Evolutionary conservation across 2,329 filamentous ascomycete genomes (phyloP).

Genomic region (Hymenoscyphus fructigenus): DNA sequence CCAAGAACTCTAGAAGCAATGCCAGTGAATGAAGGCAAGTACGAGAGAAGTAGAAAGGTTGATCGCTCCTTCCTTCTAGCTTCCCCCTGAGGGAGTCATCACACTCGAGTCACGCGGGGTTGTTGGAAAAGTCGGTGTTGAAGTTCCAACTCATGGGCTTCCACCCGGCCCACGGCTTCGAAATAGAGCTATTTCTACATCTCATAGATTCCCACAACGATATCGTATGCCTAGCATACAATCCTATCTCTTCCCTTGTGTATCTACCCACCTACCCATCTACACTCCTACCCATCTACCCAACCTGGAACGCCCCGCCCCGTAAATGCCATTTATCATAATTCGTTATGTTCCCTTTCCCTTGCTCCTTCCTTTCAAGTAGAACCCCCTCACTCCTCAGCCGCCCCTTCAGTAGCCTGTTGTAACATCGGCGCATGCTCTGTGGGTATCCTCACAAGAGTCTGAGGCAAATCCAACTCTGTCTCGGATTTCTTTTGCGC

Average conservation of each 20-base stretch:
- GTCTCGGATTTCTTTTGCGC: constrained; percentile 41
- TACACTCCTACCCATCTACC: neutral
- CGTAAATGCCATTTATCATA: constrained; percentile 17
- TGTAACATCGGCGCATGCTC: constrained; percentile 69
- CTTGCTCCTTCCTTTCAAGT: neutral
- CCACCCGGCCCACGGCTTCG: no score
- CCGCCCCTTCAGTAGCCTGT: constrained; percentile 23
- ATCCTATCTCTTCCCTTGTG: neutral
- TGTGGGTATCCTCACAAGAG: constrained; percentile 80
- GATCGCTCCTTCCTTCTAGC: no score
- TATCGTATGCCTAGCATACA: neutral
- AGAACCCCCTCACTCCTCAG: constrained; percentile 17
- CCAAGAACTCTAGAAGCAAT: no score
- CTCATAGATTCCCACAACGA: neutral
- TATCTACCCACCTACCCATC: neutral
- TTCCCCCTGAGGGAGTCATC: no score
- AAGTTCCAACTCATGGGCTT: no score
- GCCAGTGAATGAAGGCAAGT: no score
- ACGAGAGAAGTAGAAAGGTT: no score
- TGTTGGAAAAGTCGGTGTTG: no score
- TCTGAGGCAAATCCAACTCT: constrained; percentile 66
- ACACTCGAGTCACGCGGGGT: no score
- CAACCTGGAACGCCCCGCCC: constrained; percentile 21
- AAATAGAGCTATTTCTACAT: no score
- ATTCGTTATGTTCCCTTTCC: constrained; percentile 7